phyloP scores from a whole-genome alignment of 139 green algal species.

The Chlamydomonas incerta region DNA sequence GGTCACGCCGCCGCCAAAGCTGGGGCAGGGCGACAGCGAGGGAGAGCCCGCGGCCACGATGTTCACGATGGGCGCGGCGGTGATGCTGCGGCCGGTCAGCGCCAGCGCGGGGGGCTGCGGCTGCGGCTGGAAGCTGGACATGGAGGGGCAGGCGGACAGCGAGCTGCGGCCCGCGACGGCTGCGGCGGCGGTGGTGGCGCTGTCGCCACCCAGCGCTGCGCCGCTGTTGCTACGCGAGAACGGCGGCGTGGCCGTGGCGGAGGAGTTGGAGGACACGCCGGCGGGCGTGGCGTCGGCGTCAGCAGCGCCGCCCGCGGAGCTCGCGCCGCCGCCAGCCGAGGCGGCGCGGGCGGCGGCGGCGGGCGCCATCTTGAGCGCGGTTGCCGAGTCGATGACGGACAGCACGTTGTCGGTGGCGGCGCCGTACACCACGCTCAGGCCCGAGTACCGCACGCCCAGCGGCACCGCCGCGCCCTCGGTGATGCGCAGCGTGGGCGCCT shows the following conservation, averaged over 20 bases:
- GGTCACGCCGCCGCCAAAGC: not conserved
- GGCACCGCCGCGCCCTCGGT: too few relatives aligned
- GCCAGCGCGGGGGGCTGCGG: not conserved
- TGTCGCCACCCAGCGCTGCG: not conserved
- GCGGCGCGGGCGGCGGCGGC: not conserved
- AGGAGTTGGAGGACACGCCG: not conserved
- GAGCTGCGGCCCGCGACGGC: not conserved
- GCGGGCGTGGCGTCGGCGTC: not conserved
- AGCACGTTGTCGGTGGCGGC: too few relatives aligned
- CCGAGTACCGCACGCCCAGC: too few relatives aligned
- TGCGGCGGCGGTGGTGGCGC: not conserved
- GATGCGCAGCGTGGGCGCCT: too few relatives aligned
- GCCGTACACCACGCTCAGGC: too few relatives aligned
- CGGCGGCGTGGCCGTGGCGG: not conserved
- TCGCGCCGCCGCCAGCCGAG: not conserved
- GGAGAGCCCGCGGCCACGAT: not conserved
- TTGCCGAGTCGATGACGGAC: not conserved
- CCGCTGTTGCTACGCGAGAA: not conserved
- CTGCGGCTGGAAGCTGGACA: not conserved
- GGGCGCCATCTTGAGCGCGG: conserved; percentile 19
- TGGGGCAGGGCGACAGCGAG: not conserved
- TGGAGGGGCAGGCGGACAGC: too few relatives aligned
- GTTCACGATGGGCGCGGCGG: conserved; percentile 6
- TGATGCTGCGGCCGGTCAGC: conserved; percentile 23
- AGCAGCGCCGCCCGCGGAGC: not conserved